Evolutionary conservation across 805 yeast genomes (phyloP).

Genomic region (Teunomyces kruisii): DNA sequence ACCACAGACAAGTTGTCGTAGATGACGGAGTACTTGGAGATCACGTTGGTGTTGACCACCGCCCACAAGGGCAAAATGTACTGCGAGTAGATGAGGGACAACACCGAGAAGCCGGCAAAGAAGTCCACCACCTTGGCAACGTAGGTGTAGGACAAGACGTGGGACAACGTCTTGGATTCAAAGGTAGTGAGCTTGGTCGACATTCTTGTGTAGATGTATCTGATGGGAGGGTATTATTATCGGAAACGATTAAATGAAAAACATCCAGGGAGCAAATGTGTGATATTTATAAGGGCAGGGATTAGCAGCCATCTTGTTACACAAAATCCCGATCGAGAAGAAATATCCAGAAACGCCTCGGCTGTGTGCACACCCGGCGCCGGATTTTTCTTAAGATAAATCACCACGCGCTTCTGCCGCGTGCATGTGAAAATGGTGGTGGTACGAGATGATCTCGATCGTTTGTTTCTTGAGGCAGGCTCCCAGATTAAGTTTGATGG

Average conservation of each 20-base stretch:
- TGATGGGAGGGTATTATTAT: not conserved
- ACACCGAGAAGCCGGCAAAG: slow-evolving; percentile 24
- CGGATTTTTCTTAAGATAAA: not conserved
- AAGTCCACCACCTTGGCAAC: slow-evolving; percentile 21
- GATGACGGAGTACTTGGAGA: slow-evolving; percentile 11
- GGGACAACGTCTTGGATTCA: slow-evolving; percentile 32
- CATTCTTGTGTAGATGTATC: not conserved
- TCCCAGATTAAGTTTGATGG: too few species aligned
- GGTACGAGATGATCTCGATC: not conserved
- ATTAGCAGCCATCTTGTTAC: slow-evolving; percentile 12
- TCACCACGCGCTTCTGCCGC: not conserved
- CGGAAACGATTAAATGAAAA: too few species aligned
- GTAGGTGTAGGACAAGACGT: slow-evolving; percentile 31
- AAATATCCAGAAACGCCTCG: not conserved
- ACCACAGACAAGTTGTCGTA: slow-evolving; percentile 1
- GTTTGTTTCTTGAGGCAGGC: too few species aligned
- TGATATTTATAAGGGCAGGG: slow-evolving; percentile 1
- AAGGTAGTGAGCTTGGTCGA: slow-evolving; percentile 20
- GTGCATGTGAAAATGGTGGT: not conserved
- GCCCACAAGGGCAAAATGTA: slow-evolving; percentile 19
- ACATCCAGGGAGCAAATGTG: not conserved
- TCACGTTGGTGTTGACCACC: slow-evolving; percentile 21
- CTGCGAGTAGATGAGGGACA: slow-evolving; percentile 24
- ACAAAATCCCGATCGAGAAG: not conserved
- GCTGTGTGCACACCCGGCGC: slow-evolving; percentile 1